Evolutionary conservation across 2,329 filamentous ascomycete species (phyloP), one percentile per base, ranked within the genome.

Genomic region (Pseudopithomyces maydicus): DNA sequence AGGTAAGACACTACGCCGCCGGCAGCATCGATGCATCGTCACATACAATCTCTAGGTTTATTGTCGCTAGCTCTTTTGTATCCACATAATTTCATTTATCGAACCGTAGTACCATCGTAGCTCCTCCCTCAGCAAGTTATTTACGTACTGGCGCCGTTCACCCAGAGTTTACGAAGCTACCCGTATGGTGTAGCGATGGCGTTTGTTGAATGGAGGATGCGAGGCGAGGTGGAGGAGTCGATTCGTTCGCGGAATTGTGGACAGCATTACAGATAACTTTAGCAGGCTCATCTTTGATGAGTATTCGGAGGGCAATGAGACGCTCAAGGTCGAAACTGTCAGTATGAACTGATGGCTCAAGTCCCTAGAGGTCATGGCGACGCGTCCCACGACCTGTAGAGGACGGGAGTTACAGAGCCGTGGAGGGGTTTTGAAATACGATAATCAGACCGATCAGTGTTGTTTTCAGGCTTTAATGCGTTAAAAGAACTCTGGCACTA

Each of bases 181-280:
- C 35, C 7, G 41, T 55, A 35, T 50, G 32, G 22, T 43, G 45
- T 35, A 50, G 52, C 52, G 46, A 67, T 42, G 64, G 68, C 29
- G 68, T 74, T 59, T 74, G 67, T 56, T 58, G 56, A 54, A 73
- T 51, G 50, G 58, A 62, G 35, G 65, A 67, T 35, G 57, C 50
- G 26, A 63, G 50, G 56, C 63, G 67, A 47, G 61, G 66, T 55
- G 73, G 71, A 44, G 69, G 73, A n/a, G 73, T 76, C 19, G 70
- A 71, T 68, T 78, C 69, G 54, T 70, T 70, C 50, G 77, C 67
- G 50, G 73, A 70, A 35, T 60, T 52, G 59, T 78, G 75, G 54
- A 77, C 73, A 19, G 44, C 56, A 33, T 63, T 52, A 66, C 60
- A 71, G 43, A 72, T 64, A 15, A 61, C 32, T 26, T 61, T 42